Evolutionary conservation across 2,329 filamentous ascomycete genomes (phyloP), one percentile per base, ranked within the genome.

Genomic region (Penicillium sp.): DNA sequence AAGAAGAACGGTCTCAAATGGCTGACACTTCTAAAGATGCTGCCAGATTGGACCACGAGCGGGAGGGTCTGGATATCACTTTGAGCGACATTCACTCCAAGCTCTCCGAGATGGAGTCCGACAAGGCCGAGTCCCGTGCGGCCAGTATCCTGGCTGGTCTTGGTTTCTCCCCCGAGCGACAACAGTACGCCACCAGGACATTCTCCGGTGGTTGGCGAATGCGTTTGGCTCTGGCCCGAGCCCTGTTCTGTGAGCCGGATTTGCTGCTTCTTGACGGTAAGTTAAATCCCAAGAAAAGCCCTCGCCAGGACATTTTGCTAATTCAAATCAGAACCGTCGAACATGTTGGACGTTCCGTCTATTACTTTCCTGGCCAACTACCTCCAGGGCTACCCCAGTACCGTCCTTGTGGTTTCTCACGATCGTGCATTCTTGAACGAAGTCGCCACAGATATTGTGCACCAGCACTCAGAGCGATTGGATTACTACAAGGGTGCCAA

Each of bases 271-370:
- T 99, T 69, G 95, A 99, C 82, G 81, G 79, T 82, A 73, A 61
- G 71, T 59, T 25, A n/a, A 6, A 14, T 39, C 11, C 35, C 35
- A 2, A n/a, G 6, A 38, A 5, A 11, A 5, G 5, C n/a, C 15
- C 34, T 31, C 2, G 15, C 34, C 4, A 5, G 10, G 15, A 3
- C 20, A 25, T 28, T 15, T 45, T 56, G 35, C 69, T 74, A 51
- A 72, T 62, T 49, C 48, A 39, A 54, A 50, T 58, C 58, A 82
- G 95, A 99, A 87, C 95, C 95, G 80, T 98, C 94, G 57, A 98
- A 98, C 88, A 98, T 98, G 94, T 92, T 99, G 91, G 95, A 98
- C 79, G 95, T 99, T 59, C 95, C 95, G n/a, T 98, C 95, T 25
- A 98, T 99, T 73, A 96, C 95, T 58, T 99, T 98, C 86, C 85